phyloP scores from a whole-genome alignment of 2,329 filamentous ascomycete genomes.

The Penicillium sp. region DNA sequence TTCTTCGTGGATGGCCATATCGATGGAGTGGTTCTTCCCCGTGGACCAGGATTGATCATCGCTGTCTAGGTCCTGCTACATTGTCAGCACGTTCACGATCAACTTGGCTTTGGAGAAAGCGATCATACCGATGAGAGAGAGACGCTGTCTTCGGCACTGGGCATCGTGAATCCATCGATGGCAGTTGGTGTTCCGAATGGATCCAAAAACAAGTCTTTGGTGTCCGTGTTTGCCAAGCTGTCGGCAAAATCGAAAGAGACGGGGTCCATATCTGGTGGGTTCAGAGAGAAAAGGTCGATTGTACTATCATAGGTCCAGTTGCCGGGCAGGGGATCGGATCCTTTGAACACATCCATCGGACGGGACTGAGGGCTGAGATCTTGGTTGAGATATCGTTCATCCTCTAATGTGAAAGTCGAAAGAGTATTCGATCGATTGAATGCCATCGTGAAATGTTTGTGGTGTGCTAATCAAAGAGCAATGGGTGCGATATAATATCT shows the following conservation, averaged over 20 bases:
- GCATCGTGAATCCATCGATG: conserved; percentile 33
- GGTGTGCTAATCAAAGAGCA: not conserved
- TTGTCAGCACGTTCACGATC: not conserved
- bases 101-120: not conserved
- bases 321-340: conserved; percentile 34
- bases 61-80: conserved; percentile 32
- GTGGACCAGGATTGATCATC: conserved; percentile 35
- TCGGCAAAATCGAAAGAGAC: conserved; percentile 32
- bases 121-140: conserved; percentile 27
- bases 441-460: conserved; percentile 12
- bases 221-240: conserved; percentile 27
- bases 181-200: conserved; percentile 29
- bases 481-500: not conserved
- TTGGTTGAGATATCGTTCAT: conserved; percentile 21
- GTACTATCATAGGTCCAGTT: conserved; percentile 38
- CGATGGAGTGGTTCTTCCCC: conserved; percentile 20
- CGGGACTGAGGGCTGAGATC: conserved; percentile 20
- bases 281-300: conserved; percentile 35
- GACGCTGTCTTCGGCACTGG: conserved; percentile 30
- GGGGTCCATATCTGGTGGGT: conserved; percentile 31
- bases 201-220: conserved; percentile 33
- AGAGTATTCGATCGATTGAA: conserved; percentile 19
- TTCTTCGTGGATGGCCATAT: conserved; percentile 14
- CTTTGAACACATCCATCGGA: conserved; percentile 23
- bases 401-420: conserved; percentile 16